Base-by-base conservation (phyloP, 2,329 filamentous ascomycete species). In the Dothideomycetidae sp. region DNA sequence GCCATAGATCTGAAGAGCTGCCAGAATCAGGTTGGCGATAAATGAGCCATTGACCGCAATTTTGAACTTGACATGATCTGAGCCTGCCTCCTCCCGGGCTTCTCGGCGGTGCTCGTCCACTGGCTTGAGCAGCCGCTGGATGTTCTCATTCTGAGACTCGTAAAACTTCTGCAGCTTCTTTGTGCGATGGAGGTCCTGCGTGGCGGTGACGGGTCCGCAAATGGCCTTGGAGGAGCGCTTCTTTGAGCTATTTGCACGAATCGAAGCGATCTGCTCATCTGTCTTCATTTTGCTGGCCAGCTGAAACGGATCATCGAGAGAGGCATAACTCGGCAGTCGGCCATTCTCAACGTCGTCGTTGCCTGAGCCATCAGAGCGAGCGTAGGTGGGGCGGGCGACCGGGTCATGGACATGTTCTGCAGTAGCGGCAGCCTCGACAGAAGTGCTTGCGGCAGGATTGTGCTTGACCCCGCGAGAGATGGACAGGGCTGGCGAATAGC, bases 51-150 rank as follows among this genome's bases (percentile, higher is more conserved):
- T 66, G 33, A 79, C 72, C 4, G 75, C 75, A 43, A 80, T 81
- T 50, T 73, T 71, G 60, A 71, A 78, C 51, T 79, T 77, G 49
- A 94, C 60, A 44, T 88, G 79, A 53, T 92, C 88, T 19, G 85
- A 81, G 42, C 74, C 75, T 41, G 80, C 76, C 54, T 86, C 74
- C 49, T 92, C 80, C 46, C 74, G 78, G 23, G 86, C 86, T 33
- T 84, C 78, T 23, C 78, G 75, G 12, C 81, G 69, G 60, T 96
- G 90, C 53, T 94, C 84, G 52, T 93, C 84, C 2, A 96, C 88
- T 2, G 81, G 78, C 62, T 93, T 94, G 46, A 96, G 68, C 61
- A 94, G 71, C 9, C 83, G 75, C 62, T 93, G 75, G 47, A 98
- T 98, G 50, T 83, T 86, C 56, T 86, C 82, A 55, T 98, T 98